Evolutionary conservation across 2,329 filamentous ascomycete genomes (phyloP).

Genomic region (Phialophora macrospora): DNA sequence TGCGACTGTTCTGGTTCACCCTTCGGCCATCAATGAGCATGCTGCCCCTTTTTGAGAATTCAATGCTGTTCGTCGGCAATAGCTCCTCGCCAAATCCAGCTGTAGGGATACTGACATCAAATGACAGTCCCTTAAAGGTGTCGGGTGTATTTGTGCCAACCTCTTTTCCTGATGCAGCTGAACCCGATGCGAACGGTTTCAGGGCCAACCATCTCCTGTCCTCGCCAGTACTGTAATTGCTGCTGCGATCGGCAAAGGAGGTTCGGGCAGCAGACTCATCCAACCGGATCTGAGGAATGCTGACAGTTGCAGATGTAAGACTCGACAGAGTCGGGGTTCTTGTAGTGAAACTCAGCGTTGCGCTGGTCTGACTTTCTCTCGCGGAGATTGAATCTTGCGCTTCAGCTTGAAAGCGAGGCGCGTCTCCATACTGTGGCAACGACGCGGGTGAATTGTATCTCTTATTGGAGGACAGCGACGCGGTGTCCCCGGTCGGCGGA

Average conservation of each 20-base stretch:
- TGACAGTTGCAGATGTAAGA: constrained; percentile 31
- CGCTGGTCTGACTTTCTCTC: constrained; percentile 33
- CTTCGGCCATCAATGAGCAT: constrained; percentile 61
- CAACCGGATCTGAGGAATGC: constrained; percentile 34
- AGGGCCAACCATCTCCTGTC: constrained; percentile 30
- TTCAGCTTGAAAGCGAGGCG: constrained; percentile 18
- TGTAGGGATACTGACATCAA: constrained; percentile 56
- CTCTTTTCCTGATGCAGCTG: constrained; percentile 25
- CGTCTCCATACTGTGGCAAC: constrained; percentile 32
- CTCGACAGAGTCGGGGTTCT: constrained; percentile 32
- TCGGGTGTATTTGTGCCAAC: constrained; percentile 15
- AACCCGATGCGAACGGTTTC: constrained; percentile 18
- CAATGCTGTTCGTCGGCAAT: constrained; percentile 57
- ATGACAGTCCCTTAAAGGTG: constrained; percentile 51
- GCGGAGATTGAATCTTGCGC: constrained; percentile 29
- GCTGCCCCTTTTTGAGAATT: constrained; percentile 66
- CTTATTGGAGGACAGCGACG: constrained; percentile 35
- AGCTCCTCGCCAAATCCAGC: constrained; percentile 57
- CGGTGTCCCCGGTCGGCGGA: constrained; percentile 29
- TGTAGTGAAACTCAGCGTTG: constrained; percentile 25
- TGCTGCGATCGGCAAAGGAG: constrained; percentile 18
- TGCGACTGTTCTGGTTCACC: constrained; percentile 44
- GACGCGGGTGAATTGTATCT: constrained; percentile 28
- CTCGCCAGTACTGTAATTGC: constrained; percentile 16
- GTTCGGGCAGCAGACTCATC: constrained; percentile 19